Evolutionary conservation across 1,139 yeast species (phyloP), one percentile per base, ranked within the genome.

Genomic region (Schwanniomyces etchellsii): DNA sequence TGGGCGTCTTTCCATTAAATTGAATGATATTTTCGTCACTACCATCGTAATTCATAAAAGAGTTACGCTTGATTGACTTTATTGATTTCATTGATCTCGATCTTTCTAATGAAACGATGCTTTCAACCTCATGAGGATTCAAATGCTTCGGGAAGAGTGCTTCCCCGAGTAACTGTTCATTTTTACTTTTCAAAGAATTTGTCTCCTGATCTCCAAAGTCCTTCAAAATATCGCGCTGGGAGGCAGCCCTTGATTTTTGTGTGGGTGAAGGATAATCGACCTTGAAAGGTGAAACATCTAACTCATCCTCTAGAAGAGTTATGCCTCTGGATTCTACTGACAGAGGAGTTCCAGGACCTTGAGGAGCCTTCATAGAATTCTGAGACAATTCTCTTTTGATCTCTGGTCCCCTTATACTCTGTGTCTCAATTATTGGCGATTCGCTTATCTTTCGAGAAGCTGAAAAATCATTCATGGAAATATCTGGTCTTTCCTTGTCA

Each of bases 91-190:
- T 59, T 2, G 88, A 79, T 39, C 85, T 61, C 12, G 81, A 73
- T 39, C 89, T 66, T 50, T 82, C 94, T 28, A 82, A 48, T 4
- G 85, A 74, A 1, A 80, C 80, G 37, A 82, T 82, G 29, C 83
- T 77, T 42, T 80, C 85, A 11, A 82, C 84, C 49, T 82, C 94
- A 33, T 70, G 76, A 0, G 73, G 64, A 38, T 70, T 78, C 27
- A 82, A 60, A 3, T 76, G 71, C 46, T 78, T 81, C 1, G 93
- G 94, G 50, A 82, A 82, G 25, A 81, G 55, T 0, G 78, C 74
- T 35, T 81, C 89, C 9, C 91, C 89, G 16, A 60, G 42, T 27
- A 67, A 42, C 26, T 45, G 48, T 14, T 43, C 44, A 23, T 30
- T 34, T 6, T 31, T 24, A 14, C 30, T 30, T 9, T 24, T 29